Evolutionary conservation across 441 rosid genomes (phyloP).

Genomic region (Iberis amara): DNA sequence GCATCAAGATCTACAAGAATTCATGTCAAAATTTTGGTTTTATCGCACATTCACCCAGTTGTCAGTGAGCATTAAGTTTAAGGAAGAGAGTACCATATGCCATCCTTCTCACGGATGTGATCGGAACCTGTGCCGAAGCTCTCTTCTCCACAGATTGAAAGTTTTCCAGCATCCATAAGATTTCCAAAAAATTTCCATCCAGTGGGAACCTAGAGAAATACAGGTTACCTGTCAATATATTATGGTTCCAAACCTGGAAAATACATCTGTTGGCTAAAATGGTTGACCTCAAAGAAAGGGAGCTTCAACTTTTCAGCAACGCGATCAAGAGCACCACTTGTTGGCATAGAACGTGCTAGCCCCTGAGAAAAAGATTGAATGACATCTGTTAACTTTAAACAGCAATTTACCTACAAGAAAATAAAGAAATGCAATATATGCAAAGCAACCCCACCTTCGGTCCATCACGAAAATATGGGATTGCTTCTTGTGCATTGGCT

Average conservation of each 20-base stretch:
- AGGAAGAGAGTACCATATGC: conserved; percentile 66
- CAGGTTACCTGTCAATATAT: conserved; percentile 25
- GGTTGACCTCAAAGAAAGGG: conserved; percentile 75
- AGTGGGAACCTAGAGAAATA: conserved; percentile 69
- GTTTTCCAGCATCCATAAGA: conserved; percentile 92
- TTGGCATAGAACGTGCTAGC: conserved; percentile 95
- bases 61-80: conserved; percentile 1
- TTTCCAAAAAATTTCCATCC: conserved; percentile 98
- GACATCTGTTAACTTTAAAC: conserved; percentile 7
- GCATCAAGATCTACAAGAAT: neutral
- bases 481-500: conserved; percentile 78
- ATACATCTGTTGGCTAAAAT: conserved; percentile 13
- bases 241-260: neutral
- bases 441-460: conserved; percentile 52
- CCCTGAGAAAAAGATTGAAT: conserved; percentile 45
- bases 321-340: conserved; percentile 93
- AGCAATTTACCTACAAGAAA: conserved; percentile 2
- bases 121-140: conserved; percentile 98
- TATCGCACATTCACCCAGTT: conserved; percentile 6
- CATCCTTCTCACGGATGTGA: conserved; percentile 96
- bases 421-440: conserved; percentile 1
- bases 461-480: conserved; percentile 74
- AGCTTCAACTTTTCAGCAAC: conserved; percentile 82
- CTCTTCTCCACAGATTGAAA: conserved; percentile 95
- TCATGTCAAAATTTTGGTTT: neutral